phyloP scores from a whole-genome alignment of 2,329 filamentous ascomycete species.

The Arthrobotrys conoides region DNA sequence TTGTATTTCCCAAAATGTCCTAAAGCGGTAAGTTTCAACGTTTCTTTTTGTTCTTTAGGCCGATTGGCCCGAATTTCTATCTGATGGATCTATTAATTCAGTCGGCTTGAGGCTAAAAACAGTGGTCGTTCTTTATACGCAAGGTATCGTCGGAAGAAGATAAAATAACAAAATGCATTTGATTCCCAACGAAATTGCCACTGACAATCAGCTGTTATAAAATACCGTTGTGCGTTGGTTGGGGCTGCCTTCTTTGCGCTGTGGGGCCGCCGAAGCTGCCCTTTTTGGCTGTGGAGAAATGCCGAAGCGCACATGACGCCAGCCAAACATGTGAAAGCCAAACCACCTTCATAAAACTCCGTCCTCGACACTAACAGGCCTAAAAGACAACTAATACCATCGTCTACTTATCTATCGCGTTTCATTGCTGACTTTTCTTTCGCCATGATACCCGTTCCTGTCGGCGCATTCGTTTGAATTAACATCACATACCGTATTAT shows the following conservation, averaged over 20 bases:
- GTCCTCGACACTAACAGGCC: conserved; percentile 17
- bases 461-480: conserved; percentile 39
- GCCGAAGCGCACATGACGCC: conserved; percentile 61
- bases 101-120: not conserved
- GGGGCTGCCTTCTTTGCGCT: conserved; percentile 49
- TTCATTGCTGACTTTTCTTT: conserved; percentile 26
- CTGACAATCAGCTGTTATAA: conserved; percentile 23
- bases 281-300: conserved; percentile 59
- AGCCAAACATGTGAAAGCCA: conserved; percentile 60
- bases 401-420: conserved; percentile 16
- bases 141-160: not conserved
- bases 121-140: not conserved
- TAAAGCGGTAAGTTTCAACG: not conserved
- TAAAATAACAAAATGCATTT: not conserved
- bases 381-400: not conserved
- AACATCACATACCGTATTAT: conserved; percentile 11
- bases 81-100: not conserved
- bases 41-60: not conserved
- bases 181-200: conserved; percentile 15
- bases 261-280: conserved; percentile 47
- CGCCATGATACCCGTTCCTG: conserved; percentile 58
- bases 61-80: not conserved
- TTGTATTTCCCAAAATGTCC: conserved; percentile 3
- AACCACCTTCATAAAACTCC: conserved; percentile 47
- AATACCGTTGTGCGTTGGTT: conserved; percentile 22